phyloP scores from a whole-genome alignment of 2,329 filamentous ascomycete genomes.

The Coniella vitis region DNA sequence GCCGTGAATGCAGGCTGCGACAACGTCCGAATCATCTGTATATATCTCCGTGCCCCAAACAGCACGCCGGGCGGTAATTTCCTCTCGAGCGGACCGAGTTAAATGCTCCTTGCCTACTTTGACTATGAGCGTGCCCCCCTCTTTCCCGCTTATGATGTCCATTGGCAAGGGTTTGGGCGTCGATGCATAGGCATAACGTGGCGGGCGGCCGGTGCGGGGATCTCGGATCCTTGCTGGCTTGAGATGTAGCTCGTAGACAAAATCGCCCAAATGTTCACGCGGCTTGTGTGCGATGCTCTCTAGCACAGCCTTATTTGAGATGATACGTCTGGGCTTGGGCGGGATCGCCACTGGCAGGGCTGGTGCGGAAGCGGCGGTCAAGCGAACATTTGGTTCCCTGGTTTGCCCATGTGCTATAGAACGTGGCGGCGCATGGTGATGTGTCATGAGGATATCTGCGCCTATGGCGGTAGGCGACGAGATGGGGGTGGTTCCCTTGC shows the following conservation, averaged over 20 bases:
- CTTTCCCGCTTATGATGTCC: slow-evolving; percentile 63
- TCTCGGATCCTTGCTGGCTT: slow-evolving; percentile 42
- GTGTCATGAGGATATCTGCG: slow-evolving; percentile 32
- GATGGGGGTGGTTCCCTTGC: slow-evolving; percentile 39
- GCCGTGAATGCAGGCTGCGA: slow-evolving; percentile 87
- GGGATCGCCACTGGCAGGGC: slow-evolving; percentile 39
- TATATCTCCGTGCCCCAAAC: slow-evolving; percentile 94
- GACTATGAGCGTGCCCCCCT: slow-evolving; percentile 86
- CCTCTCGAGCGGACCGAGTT: slow-evolving; percentile 61
- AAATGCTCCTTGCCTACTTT: slow-evolving; percentile 79
- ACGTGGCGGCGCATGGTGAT: slow-evolving; percentile 42
- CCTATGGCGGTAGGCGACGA: slow-evolving; percentile 36
- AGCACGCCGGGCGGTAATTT: slow-evolving; percentile 73
- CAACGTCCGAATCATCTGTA: slow-evolving; percentile 88
- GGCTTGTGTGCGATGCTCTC: slow-evolving; percentile 64
- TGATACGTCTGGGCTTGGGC: slow-evolving; percentile 56
- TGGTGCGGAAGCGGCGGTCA: slow-evolving; percentile 26
- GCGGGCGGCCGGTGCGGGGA: slow-evolving; percentile 43
- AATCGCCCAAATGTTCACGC: slow-evolving; percentile 75
- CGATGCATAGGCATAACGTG: slow-evolving; percentile 31
- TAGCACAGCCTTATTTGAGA: slow-evolving; percentile 64
- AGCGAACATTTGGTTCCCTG: slow-evolving; percentile 26
- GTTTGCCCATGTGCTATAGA: slow-evolving; percentile 14
- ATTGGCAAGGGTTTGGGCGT: slow-evolving; percentile 68
- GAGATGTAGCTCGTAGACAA: slow-evolving; percentile 69